Percentiles rank a stretch among this genome's conserved stretches.
phyloP scores from a whole-genome alignment of 2,329 filamentous ascomycete genomes.

The Blumeriella jaapii region DNA sequence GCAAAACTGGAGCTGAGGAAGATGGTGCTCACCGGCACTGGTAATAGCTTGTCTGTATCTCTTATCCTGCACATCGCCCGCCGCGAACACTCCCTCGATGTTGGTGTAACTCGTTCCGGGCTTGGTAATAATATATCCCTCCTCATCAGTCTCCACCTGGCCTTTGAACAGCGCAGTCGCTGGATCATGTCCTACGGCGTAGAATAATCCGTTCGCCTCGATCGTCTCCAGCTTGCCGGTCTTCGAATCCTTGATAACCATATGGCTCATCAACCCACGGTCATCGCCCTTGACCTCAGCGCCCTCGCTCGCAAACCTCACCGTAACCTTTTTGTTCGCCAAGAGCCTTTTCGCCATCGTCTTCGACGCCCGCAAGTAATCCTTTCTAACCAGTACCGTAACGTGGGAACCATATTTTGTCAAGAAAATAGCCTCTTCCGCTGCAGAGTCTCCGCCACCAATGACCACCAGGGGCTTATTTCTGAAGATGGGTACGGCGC shows the following conservation, averaged over 20 bases:
- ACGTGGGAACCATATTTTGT: slow-evolving; percentile 97
- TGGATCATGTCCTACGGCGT: slow-evolving; percentile 93
- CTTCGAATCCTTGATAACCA: slow-evolving; percentile 69
- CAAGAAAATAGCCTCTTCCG: slow-evolving; percentile 93
- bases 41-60: slow-evolving; percentile 95
- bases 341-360: slow-evolving; percentile 84
- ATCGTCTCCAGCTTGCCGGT: slow-evolving; percentile 73
- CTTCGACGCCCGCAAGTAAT: slow-evolving; percentile 76
- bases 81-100: slow-evolving; percentile 86
- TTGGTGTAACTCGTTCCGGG: slow-evolving; percentile 83
- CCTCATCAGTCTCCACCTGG: slow-evolving; percentile 76
- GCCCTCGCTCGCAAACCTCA: slow-evolving; percentile 73
- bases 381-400: slow-evolving; percentile 81
- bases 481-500: slow-evolving; percentile 92
- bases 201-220: slow-evolving; percentile 87
- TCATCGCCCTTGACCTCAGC: slow-evolving; percentile 77
- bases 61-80: slow-evolving; percentile 98
- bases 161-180: slow-evolving; percentile 85
- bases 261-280: slow-evolving; percentile 76
- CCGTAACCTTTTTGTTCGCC: slow-evolving; percentile 78
- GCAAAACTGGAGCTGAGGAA: neutral
- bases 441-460: slow-evolving; percentile 90
- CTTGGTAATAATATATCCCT: slow-evolving; percentile 83
- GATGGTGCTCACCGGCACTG: slow-evolving; percentile 64
- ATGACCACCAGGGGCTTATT: slow-evolving; percentile 94